Evolutionary conservation across 495 filamentous ascomycete genomes (phyloP).

Genomic region (Melanomma pulvis-pyrius): DNA sequence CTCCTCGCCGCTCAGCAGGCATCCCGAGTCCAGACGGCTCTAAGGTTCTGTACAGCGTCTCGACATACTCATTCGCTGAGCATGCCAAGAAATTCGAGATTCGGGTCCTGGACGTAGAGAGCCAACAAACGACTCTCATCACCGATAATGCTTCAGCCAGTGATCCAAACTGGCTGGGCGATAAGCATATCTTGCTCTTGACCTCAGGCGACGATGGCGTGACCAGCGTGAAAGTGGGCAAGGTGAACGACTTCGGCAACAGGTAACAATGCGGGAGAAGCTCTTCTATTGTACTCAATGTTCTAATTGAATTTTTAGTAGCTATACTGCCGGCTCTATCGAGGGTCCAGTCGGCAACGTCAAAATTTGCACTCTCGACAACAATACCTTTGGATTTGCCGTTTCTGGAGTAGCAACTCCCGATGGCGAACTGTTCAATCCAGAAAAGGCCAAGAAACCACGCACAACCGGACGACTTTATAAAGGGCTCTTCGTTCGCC

Average conservation of each 20-base stretch:
- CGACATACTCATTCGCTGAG: constrained; percentile 79
- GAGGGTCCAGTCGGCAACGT: constrained; percentile 72
- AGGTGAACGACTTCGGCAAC: constrained; percentile 31
- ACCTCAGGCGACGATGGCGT: constrained; percentile 65
- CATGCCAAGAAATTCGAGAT: constrained; percentile 78
- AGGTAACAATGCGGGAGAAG: constrained; percentile 13
- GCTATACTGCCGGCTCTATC: constrained; percentile 64
- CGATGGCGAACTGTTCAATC: constrained; percentile 61
- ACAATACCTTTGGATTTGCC: constrained; percentile 70
- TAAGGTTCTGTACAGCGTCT: constrained; percentile 70
- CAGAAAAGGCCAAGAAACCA: constrained; percentile 57
- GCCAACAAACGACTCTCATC: constrained; percentile 66
- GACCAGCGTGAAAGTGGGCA: constrained; percentile 60
- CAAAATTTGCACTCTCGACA: constrained; percentile 64
- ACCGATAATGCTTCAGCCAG: constrained; percentile 64
- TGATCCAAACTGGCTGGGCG: constrained; percentile 76
- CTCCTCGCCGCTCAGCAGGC: constrained; percentile 77
- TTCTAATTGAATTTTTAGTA: constrained; percentile 9
- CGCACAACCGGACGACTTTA: constrained; percentile 58
- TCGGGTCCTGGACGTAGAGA: constrained; percentile 70
- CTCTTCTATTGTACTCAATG: neutral
- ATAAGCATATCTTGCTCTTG: constrained; percentile 64
- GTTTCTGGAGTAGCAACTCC: constrained; percentile 62
- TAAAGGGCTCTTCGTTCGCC: constrained; percentile 60
- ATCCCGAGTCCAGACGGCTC: constrained; percentile 73